These are phyloP conservation scores for Sugiyamaella valdiviana DNA, from an alignment of 805 yeast genomes.

Conservation along the genomic window DNA sequence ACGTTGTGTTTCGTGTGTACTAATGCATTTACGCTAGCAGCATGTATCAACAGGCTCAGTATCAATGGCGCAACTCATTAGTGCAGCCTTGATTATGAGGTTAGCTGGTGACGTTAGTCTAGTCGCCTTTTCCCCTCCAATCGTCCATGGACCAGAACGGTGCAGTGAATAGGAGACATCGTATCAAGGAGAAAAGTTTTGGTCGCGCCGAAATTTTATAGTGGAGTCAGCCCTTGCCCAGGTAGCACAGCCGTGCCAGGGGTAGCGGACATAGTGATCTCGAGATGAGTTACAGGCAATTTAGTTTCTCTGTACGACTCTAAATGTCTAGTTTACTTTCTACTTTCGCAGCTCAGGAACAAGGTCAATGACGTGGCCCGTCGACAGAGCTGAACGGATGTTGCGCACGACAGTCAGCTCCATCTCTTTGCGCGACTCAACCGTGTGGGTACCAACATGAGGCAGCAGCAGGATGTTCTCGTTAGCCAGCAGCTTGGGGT, in stretches of 20 bases:
- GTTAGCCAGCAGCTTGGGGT: slow-evolving; percentile 41
- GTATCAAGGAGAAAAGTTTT: slow-evolving; percentile 25
- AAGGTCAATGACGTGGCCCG: slow-evolving; percentile 64
- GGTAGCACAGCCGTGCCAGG: not conserved
- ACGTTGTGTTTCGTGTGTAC: too few relatives aligned
- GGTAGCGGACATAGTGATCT: too few relatives aligned
- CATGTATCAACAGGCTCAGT: slow-evolving; percentile 6
- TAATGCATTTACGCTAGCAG: too few relatives aligned
- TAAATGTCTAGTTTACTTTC: slow-evolving; percentile 14
- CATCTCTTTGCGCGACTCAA: slow-evolving; percentile 55
- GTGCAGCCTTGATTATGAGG: slow-evolving; percentile 5
- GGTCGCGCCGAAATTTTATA: not conserved
- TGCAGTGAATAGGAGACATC: slow-evolving; percentile 33
- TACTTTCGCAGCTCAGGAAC: slow-evolving; percentile 61
- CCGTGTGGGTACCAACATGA: slow-evolving; percentile 44
- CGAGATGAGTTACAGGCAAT: too few relatives aligned
- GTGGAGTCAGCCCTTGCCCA: not conserved
- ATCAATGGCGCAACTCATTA: not conserved
- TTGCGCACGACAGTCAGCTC: slow-evolving; percentile 73
- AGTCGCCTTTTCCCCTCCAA: slow-evolving; percentile 34
- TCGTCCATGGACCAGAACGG: slow-evolving; percentile 22
- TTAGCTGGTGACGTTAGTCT: slow-evolving; percentile 18
- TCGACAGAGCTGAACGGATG: slow-evolving; percentile 47
- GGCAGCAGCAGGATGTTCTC: slow-evolving; percentile 49
- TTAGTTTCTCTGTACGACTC: too few relatives aligned